These are phyloP conservation scores for Blastobotrys malaysiensis DNA, from an alignment of 1,139 yeast species.

Conservation along the genomic window DNA sequence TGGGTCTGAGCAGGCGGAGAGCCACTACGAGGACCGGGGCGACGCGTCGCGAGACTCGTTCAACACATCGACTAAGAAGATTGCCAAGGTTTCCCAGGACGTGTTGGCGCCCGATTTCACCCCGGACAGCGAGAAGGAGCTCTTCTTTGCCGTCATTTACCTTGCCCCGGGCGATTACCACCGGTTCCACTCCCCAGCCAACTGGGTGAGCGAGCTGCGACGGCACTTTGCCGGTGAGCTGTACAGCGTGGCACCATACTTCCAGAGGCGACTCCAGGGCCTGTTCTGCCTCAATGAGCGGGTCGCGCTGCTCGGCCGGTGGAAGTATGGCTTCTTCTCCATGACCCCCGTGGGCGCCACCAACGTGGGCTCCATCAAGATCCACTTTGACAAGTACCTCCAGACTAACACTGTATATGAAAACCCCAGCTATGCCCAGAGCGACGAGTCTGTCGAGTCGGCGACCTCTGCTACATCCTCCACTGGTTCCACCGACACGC, in stretches of 20 bases:
- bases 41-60: slow-evolving; percentile 30
- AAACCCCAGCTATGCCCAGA: slow-evolving; percentile 8
- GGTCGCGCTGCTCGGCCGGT: slow-evolving; percentile 88
- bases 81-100: slow-evolving; percentile 24
- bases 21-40: slow-evolving; percentile 25
- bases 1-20: slow-evolving; percentile 35
- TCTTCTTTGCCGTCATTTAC: slow-evolving; percentile 87
- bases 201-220: slow-evolving; percentile 92
- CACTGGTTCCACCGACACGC: slow-evolving; percentile 6
- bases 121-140: slow-evolving; percentile 43
- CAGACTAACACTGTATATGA: slow-evolving; percentile 74
- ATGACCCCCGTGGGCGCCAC: slow-evolving; percentile 99
- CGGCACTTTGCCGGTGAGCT: slow-evolving; percentile 96
- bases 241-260: slow-evolving; percentile 94
- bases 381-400: slow-evolving; percentile 88
- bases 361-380: slow-evolving; percentile 90
- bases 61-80: slow-evolving; percentile 19
- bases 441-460: slow-evolving; percentile 8
- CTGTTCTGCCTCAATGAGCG: slow-evolving; percentile 90
- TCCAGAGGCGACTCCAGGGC: slow-evolving; percentile 81
- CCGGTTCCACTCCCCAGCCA: slow-evolving; percentile 91
- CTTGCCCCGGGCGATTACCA: slow-evolving; percentile 99
- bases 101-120: slow-evolving; percentile 26
- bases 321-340: slow-evolving; percentile 96
- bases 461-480: too few relatives aligned